Percentiles rank a stretch among this genome's conserved stretches.
Conservation (phyloP, 305 asterid species). For the Lippia alba region DNA sequence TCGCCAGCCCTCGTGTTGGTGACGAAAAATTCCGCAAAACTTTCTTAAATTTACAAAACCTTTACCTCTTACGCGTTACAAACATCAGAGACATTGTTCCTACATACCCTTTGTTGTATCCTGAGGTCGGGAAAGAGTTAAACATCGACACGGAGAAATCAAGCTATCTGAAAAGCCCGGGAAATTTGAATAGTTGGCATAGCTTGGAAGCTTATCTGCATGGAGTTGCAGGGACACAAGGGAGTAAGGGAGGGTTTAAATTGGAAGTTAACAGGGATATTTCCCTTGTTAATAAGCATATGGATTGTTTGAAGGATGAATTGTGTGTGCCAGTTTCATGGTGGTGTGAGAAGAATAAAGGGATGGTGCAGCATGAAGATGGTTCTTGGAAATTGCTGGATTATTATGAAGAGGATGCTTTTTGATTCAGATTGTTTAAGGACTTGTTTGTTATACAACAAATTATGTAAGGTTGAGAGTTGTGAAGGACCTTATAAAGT, state of each 20-base stretch:
- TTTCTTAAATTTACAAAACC: constrained; percentile 33
- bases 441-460: no score
- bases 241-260: constrained; percentile 60
- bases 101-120: constrained; percentile 49
- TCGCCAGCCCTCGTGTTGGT: constrained; percentile 80
- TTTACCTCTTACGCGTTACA: constrained; percentile 46
- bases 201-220: constrained; percentile 71
- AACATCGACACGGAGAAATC: constrained; percentile 58
- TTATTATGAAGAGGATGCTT: constrained; percentile 49
- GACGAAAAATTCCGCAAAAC: constrained; percentile 42
- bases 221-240: constrained; percentile 74
- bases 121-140: constrained; percentile 63
- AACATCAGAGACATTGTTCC: constrained; percentile 66
- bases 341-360: constrained; percentile 74
- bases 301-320: constrained; percentile 57
- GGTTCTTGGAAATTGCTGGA: constrained; percentile 73
- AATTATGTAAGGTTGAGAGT: no score
- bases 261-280: constrained; percentile 55
- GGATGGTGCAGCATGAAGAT: constrained; percentile 76
- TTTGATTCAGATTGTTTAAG: constrained; percentile 22
- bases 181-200: constrained; percentile 52
- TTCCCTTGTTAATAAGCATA: constrained; percentile 59
- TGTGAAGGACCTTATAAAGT: no score
- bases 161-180: constrained; percentile 54
- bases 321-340: constrained; percentile 58